Percentiles rank a stretch among this genome's conserved stretches.
Conservation (phyloP, 495 filamentous ascomycete species). For the Halenospora varia region DNA sequence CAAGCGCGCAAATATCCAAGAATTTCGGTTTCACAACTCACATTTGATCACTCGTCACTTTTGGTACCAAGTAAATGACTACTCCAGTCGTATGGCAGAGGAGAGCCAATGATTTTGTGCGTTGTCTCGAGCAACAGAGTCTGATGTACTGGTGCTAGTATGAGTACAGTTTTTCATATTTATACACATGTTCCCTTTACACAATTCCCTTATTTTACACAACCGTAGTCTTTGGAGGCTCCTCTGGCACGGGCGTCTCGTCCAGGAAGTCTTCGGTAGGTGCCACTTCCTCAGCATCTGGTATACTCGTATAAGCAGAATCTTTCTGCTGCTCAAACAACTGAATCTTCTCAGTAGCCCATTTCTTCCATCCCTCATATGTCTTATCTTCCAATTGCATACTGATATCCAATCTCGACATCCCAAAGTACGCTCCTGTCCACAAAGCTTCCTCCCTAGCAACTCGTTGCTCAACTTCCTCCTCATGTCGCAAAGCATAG, state of each 20-base stretch:
- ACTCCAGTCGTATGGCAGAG: too few relatives aligned
- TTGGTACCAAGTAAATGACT: too few relatives aligned
- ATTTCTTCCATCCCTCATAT: constrained; percentile 77
- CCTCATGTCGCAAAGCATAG: constrained; percentile 73
- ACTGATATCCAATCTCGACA: constrained; percentile 64
- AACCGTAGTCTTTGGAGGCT: too few relatives aligned
- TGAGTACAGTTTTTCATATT: not conserved
- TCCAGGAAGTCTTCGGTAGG: not conserved
- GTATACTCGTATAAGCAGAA: constrained; percentile 43
- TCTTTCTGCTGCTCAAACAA: constrained; percentile 38
- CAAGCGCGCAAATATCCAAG: not conserved
- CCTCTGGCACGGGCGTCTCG: not conserved
- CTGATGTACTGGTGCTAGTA: too few relatives aligned
- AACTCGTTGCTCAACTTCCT: constrained; percentile 80
- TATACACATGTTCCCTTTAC: too few relatives aligned
- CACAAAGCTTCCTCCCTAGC: constrained; percentile 84
- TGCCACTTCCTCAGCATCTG: constrained; percentile 15
- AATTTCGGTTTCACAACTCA: not conserved
- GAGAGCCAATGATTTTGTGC: too few relatives aligned
- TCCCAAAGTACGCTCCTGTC: constrained; percentile 83
- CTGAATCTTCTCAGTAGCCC: constrained; percentile 59
- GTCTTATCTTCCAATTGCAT: constrained; percentile 76
- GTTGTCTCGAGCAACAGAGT: too few relatives aligned
- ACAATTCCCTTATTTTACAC: too few relatives aligned
- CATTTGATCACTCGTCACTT: too few relatives aligned